phyloP scores from a whole-genome alignment of 106 monocot species.

The Vanilla planifolia region DNA sequence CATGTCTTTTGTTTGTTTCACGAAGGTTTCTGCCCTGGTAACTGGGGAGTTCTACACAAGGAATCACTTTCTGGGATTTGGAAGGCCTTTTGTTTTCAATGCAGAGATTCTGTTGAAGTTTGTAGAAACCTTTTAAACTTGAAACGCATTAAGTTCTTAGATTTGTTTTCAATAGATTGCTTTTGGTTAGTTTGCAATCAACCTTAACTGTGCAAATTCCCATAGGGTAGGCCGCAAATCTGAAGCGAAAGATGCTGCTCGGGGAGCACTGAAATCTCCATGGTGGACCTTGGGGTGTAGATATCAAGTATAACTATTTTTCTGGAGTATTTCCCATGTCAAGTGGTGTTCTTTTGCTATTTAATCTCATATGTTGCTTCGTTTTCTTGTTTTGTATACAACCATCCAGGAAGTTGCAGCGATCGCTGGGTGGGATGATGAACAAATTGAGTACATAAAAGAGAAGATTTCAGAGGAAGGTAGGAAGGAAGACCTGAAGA shows the following conservation, averaged over 20 bases:
- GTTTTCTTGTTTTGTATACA: not conserved
- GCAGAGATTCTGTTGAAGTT: conserved; percentile 92
- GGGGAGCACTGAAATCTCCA: conserved; percentile 86
- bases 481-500: conserved; percentile 83
- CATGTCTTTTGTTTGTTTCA: conserved; percentile 6
- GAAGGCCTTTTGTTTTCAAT: conserved; percentile 82
- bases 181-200: no score
- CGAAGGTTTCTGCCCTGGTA: conserved; percentile 79
- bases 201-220: not conserved
- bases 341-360: no score
- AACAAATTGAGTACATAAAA: conserved; percentile 89
- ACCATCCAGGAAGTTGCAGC: conserved; percentile 68
- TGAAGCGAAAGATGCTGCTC: conserved; percentile 94
- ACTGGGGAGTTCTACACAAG: conserved; percentile 97
- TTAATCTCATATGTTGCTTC: no score
- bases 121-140: conserved; percentile 16
- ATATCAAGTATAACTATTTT: conserved; percentile 78
- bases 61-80: conserved; percentile 96
- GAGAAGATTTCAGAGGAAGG: conserved; percentile 91
- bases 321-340: no score
- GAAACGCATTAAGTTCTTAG: no score
- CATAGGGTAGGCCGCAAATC: conserved; percentile 71
- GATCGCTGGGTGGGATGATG: conserved; percentile 90
- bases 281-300: conserved; percentile 95
- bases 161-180: no score